phyloP scores from a whole-genome alignment of 306 rosid species.

The Adenanthera pavonina region DNA sequence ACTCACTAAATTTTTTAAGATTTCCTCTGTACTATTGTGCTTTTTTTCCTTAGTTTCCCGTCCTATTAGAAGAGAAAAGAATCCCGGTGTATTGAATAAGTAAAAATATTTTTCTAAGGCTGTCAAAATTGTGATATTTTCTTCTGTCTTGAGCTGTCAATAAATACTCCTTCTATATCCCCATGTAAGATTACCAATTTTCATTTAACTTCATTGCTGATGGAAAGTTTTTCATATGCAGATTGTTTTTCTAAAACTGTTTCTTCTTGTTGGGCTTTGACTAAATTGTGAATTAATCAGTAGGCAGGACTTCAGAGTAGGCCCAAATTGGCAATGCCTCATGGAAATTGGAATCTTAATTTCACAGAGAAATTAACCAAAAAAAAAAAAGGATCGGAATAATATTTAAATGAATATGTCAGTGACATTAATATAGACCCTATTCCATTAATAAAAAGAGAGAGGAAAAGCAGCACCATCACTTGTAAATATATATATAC shows the following conservation, averaged over 20 bases:
- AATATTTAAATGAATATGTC: constrained; percentile 14
- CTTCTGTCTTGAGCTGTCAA: background rate
- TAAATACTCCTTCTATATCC: background rate
- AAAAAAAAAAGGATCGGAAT: background rate
- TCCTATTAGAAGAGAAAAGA: background rate
- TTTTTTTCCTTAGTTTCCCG: background rate
- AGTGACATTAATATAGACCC: background rate
- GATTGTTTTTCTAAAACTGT: background rate
- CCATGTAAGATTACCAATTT: background rate
- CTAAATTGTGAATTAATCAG: no score
- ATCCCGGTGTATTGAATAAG: background rate
- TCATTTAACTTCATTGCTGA: no score
- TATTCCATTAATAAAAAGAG: background rate
- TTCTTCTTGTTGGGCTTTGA: background rate
- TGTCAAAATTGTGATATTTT: background rate
- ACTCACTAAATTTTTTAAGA: background rate
- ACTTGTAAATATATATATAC: background rate
- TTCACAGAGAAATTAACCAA: background rate
- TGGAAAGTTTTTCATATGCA: no score
- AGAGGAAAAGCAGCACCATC: constrained; percentile 40
- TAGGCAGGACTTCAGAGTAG: background rate
- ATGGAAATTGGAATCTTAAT: constrained; percentile 6
- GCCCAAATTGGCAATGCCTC: background rate
- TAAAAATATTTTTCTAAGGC: background rate
- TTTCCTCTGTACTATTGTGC: background rate